Conservation (phyloP, 805 yeast species). For the Saccharomycopsis schoenii region DNA sequence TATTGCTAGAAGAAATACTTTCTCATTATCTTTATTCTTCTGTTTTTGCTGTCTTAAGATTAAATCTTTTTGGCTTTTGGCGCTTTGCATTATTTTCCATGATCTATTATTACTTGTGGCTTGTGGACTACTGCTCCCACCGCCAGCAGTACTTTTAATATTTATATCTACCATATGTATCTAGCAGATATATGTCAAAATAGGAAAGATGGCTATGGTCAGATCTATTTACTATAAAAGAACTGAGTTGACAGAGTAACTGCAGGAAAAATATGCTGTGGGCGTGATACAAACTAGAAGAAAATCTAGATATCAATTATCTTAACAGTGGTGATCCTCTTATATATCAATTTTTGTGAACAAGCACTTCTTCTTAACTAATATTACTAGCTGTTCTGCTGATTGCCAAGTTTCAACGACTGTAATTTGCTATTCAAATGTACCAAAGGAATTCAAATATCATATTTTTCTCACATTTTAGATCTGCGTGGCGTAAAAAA, state of each 20-base stretch:
- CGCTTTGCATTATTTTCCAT: not conserved
- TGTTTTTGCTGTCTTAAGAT: not conserved
- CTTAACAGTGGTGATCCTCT: too few relatives aligned
- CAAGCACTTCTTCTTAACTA: too few relatives aligned
- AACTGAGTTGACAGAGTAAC: too few relatives aligned
- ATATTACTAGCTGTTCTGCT: not conserved
- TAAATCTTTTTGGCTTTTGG: not conserved
- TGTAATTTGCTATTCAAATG: not conserved
- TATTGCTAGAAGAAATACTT: not conserved
- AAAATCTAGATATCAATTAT: too few relatives aligned
- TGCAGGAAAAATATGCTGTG: too few relatives aligned
- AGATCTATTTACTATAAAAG: not conserved
- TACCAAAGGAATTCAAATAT: not conserved
- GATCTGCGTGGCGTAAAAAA: constrained; percentile 2
- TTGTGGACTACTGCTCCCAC: not conserved
- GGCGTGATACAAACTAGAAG: too few relatives aligned
- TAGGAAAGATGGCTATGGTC: not conserved
- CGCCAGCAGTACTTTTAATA: not conserved
- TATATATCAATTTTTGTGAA: too few relatives aligned
- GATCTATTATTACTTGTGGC: not conserved
- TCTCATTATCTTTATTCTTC: not conserved
- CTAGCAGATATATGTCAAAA: not conserved
- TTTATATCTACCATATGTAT: not conserved
- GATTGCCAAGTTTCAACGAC: not conserved
- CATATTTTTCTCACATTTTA: not conserved